Evolutionary conservation across 768 basidiomycete genomes (phyloP).

Genomic region (Boletus reticulatus): DNA sequence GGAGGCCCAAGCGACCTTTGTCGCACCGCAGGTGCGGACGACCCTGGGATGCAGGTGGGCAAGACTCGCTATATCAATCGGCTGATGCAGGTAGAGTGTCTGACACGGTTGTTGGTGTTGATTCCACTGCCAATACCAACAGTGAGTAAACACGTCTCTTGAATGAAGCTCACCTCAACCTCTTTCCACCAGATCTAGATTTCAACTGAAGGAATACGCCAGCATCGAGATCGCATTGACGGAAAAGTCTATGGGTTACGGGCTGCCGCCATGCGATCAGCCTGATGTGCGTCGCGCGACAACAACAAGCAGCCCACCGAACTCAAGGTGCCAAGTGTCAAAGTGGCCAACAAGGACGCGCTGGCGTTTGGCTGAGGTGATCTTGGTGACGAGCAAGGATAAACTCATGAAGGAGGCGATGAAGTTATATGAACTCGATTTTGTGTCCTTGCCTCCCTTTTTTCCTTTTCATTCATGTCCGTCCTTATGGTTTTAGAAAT

Average conservation of each 20-base stretch:
- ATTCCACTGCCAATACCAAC: conserved; percentile 84
- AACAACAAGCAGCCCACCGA: no score
- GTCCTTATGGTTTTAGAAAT: no score
- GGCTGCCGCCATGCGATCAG: conserved; percentile 21
- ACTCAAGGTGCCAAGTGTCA: no score
- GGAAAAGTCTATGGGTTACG: conserved; percentile 89
- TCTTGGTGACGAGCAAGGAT: no score
- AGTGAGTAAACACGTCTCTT: conserved; percentile 47
- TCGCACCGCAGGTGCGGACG: conserved; percentile 51
- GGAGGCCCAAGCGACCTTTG: conserved; percentile 70
- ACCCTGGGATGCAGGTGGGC: conserved; percentile 57
- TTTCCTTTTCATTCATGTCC: no score
- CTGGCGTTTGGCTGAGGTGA: no score
- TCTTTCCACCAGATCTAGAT: conserved; percentile 46
- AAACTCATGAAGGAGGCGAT: no score
- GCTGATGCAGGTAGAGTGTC: conserved; percentile 94
- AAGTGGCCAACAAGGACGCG: no score
- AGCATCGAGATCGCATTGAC: conserved; percentile 88
- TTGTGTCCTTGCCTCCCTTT: no score
- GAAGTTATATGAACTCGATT: no score
- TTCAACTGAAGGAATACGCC: conserved; percentile 83
- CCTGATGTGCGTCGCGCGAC: no score
- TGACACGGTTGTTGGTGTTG: conserved; percentile 86
- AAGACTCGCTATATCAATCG: conserved; percentile 91
- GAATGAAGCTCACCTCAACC: neutral